Conservation (phyloP, 164 flowering plant species). For the Hamamelis virginiana region DNA sequence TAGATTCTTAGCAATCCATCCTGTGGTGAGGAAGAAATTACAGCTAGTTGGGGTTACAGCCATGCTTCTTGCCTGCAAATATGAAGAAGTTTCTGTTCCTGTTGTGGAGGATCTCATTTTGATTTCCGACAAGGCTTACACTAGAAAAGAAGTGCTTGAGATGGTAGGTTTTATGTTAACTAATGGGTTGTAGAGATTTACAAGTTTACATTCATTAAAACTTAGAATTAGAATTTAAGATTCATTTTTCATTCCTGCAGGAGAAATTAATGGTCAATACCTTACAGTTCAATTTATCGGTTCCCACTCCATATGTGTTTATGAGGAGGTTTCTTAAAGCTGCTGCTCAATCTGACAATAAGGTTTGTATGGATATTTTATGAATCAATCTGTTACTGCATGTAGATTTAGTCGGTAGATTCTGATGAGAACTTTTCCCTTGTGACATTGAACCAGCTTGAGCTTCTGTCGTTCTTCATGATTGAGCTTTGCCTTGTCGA, state of each 20-base stretch:
- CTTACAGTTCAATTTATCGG: conserved; percentile 67
- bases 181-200: not conserved
- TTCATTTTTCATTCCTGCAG: conserved; percentile 33
- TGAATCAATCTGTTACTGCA: not conserved
- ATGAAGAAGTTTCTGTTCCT: conserved; percentile 85
- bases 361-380: conserved; percentile 31
- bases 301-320: conserved; percentile 82
- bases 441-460: conserved; percentile 47
- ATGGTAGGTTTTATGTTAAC: conserved; percentile 48
- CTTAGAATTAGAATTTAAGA: no score
- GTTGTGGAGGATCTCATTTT: conserved; percentile 77
- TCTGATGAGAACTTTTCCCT: not conserved
- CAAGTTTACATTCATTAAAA: no score
- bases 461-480: conserved; percentile 73
- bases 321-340: conserved; percentile 85
- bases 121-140: conserved; percentile 83
- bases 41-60: conserved; percentile 92
- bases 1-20: conserved; percentile 61
- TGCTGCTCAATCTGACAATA: conserved; percentile 71
- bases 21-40: conserved; percentile 71
- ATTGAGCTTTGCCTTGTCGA: conserved; percentile 81
- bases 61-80: conserved; percentile 90
- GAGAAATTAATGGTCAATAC: conserved; percentile 74
- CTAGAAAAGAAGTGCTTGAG: conserved; percentile 68
- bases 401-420: not conserved